Evolutionary conservation across 306 rosid genomes (phyloP), one percentile per base, ranked within the genome.

Genomic region (Lathyrus sativus): DNA sequence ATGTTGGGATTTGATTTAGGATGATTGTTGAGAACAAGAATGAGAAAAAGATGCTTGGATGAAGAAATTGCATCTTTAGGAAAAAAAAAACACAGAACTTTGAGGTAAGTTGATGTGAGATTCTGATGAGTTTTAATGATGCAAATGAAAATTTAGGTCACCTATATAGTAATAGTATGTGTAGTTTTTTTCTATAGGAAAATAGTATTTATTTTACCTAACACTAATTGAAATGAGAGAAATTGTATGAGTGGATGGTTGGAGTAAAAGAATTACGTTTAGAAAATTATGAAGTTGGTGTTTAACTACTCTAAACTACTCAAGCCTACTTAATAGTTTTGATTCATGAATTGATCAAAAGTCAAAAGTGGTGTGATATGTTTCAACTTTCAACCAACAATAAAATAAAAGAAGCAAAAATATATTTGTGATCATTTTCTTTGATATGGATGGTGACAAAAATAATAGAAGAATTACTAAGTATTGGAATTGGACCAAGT

Each of bases 11-110:
- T 72, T 68, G 81, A 24, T 45, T 13, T 66, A 70, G 66, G 48
- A 77, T 63, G 17, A 80, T 66, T 50, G 73, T 50, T 49, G 73
- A 56, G 18, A 80, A 28, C 69, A 63, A 13, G 69, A 29, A 11
- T 10, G 35, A 19, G 35, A 53, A 53, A 53, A 62, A n/a, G 28
- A 60, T 37, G 54, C 46, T 5, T 24, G 18, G 68, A 18, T 54
- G 68, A 72, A 51, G 68, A 62, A 58, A 22, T 7, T 48, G 71
- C 89, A 86, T 82, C 43, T 68, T 73, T 9, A 65, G 35, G 15
- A 46, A 29, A 41, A 46, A 29, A 41, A 24, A 31, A 67, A 26
- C n/a, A 33, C 42, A 71, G 33, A 28, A 54, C 24, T 51, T 54
- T 17, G 60, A 24, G 53, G 35, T 56, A 53, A 55, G 62, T 56